phyloP scores from a whole-genome alignment of 768 basidiomycete genomes.

The Boletus sp. region DNA sequence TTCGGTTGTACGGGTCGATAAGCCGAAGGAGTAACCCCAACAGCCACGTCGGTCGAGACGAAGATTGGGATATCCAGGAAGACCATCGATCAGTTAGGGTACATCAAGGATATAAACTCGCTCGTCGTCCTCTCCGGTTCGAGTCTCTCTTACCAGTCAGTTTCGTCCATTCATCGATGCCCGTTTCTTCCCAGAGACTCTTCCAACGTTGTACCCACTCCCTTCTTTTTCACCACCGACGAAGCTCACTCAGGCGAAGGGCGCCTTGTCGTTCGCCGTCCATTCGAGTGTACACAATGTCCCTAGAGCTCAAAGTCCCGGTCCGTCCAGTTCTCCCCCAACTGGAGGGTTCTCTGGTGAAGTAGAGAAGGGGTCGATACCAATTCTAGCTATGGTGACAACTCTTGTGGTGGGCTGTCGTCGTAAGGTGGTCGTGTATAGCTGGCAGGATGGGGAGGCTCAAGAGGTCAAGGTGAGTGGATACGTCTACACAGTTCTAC shows the following conservation, averaged over 20 bases:
- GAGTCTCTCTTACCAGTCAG: slow-evolving; percentile 15
- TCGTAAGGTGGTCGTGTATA: slow-evolving; percentile 79
- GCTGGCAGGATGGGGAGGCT: slow-evolving; percentile 82
- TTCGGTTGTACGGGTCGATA: not conserved
- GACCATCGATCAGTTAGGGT: slow-evolving; percentile 85
- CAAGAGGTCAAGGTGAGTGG: slow-evolving; percentile 61
- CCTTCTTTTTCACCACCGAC: slow-evolving; percentile 70
- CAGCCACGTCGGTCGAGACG: slow-evolving; percentile 49
- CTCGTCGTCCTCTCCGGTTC: slow-evolving; percentile 81
- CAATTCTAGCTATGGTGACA: slow-evolving; percentile 68
- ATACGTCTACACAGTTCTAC: not conserved
- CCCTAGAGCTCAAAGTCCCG: slow-evolving; percentile 23
- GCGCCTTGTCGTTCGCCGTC: slow-evolving; percentile 79
- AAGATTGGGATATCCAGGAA: slow-evolving; percentile 63
- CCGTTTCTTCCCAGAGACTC: slow-evolving; percentile 50
- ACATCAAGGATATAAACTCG: slow-evolving; percentile 81
- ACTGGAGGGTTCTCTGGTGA: slow-evolving; percentile 10
- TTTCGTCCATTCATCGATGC: not conserved
- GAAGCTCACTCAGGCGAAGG: slow-evolving; percentile 70
- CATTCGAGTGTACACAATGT: slow-evolving; percentile 57
- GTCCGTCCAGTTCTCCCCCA: slow-evolving; percentile 9
- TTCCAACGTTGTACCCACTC: slow-evolving; percentile 71
- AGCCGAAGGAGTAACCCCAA: slow-evolving; percentile 1
- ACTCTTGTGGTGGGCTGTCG: slow-evolving; percentile 81
- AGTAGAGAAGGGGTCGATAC: slow-evolving; percentile 28